Evolutionary conservation across 1,284 basidiomycete genomes (phyloP).

Genomic region (Pyrrhoderma noxium): DNA sequence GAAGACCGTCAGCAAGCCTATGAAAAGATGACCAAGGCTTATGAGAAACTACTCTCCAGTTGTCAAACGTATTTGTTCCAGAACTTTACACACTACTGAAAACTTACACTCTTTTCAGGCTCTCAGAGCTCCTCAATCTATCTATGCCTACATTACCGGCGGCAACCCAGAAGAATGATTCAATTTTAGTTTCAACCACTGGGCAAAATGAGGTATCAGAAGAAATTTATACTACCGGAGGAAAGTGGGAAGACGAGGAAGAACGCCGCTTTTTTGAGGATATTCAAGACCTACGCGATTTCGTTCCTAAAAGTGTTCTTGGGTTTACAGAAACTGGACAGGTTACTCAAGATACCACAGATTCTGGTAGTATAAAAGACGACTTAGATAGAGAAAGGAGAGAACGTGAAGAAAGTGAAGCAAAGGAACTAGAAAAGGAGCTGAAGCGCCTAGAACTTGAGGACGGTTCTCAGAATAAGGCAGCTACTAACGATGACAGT

Average conservation of each 20-base stretch:
- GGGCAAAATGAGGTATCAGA: conserved; percentile 48
- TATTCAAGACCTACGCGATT: conserved; percentile 83
- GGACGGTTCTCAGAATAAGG: conserved; percentile 32
- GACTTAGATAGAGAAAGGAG: conserved; percentile 38
- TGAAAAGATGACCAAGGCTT: conserved; percentile 94
- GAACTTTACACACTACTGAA: conserved; percentile 21
- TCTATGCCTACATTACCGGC: conserved; percentile 79
- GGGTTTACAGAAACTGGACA: conserved; percentile 59
- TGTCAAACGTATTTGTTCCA: conserved; percentile 64
- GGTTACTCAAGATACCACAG: conserved; percentile 24
- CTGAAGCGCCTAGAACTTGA: conserved; percentile 39
- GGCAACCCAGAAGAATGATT: conserved; percentile 68
- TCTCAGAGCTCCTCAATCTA: conserved; percentile 84
- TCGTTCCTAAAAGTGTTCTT: conserved; percentile 82
- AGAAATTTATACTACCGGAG: conserved; percentile 48
- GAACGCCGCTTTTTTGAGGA: conserved; percentile 94
- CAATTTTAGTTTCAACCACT: conserved; percentile 64
- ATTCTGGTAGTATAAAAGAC: conserved; percentile 35
- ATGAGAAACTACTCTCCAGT: conserved; percentile 83
- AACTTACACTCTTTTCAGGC: conserved; percentile 34
- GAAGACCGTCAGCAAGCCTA: conserved; percentile 98
- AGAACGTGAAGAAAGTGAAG: conserved; percentile 45
- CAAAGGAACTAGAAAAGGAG: conserved; percentile 63
- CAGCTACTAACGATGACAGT: conserved; percentile 18
- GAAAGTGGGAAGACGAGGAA: conserved; percentile 99